Conservation (phyloP, 805 yeast species). For the Candida ipomoeae region DNA sequence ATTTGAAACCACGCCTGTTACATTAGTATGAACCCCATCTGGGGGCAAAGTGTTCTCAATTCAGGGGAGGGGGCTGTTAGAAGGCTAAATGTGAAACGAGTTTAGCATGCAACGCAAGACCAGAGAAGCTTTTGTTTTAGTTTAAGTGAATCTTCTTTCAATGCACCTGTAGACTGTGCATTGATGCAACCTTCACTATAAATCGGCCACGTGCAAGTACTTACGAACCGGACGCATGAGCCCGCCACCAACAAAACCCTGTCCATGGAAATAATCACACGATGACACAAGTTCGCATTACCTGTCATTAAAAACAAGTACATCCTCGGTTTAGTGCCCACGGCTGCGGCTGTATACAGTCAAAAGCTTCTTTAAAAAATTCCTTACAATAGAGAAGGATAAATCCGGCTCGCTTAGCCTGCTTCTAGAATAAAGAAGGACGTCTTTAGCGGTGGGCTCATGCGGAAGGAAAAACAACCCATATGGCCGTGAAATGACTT, state of each 20-base stretch:
- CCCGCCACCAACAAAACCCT: not conserved
- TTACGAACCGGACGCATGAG: not conserved
- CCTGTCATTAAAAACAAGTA: no score
- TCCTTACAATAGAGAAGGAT: not conserved
- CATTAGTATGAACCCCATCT: not conserved
- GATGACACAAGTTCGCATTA: no score
- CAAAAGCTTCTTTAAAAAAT: not conserved
- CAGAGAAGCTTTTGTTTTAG: not conserved
- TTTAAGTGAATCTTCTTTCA: not conserved
- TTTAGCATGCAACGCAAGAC: not conserved
- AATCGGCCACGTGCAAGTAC: not conserved
- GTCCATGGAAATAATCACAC: not conserved
- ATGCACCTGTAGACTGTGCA: not conserved
- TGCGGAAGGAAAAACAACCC: not conserved
- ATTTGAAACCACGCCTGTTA: not conserved
- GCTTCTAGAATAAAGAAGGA: not conserved
- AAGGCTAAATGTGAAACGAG: not conserved
- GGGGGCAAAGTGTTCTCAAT: not conserved
- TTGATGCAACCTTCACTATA: not conserved
- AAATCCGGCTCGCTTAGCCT: not conserved
- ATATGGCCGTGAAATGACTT: not conserved
- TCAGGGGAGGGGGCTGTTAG: not conserved
- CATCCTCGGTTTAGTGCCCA: no score
- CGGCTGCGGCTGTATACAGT: not conserved
- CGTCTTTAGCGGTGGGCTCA: not conserved